Percentiles rank a stretch among this genome's conserved stretches.
These are phyloP conservation scores for Sphagnum tenellum DNA, from an alignment of 225 moss, liverwort and hornwort species.

Conservation along the genomic window DNA sequence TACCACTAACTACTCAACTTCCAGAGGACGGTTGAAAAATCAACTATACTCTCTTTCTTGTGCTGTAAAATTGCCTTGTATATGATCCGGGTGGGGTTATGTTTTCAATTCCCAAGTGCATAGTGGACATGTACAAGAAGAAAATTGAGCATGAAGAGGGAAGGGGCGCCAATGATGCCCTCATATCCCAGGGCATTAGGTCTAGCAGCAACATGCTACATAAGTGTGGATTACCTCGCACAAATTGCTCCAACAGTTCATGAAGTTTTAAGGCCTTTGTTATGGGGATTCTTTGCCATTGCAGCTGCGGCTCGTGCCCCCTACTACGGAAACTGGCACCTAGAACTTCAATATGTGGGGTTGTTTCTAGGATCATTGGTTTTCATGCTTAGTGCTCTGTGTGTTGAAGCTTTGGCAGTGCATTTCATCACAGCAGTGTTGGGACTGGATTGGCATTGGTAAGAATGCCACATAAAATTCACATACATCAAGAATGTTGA, in stretches of 20 bases:
- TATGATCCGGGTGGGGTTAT: no score
- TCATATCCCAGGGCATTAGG: constrained; percentile 49
- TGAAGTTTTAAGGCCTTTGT: constrained; percentile 52
- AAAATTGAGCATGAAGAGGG: background rate
- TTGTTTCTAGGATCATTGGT: constrained; percentile 49
- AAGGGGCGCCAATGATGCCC: constrained; percentile 1
- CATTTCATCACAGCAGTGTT: constrained; percentile 89
- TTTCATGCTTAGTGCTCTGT: constrained; percentile 72
- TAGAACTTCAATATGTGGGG: constrained; percentile 46
- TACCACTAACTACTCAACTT: no score
- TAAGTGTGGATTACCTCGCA: constrained; percentile 61
- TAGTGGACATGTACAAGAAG: constrained; percentile 1
- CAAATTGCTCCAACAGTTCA: constrained; percentile 47
- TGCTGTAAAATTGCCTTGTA: no score
- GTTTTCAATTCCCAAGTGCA: background rate
- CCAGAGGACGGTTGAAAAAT: no score
- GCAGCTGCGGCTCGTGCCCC: constrained; percentile 62
- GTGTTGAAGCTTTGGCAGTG: constrained; percentile 75
- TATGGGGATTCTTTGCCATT: constrained; percentile 72
- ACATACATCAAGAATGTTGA: no score
- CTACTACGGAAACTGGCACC: constrained; percentile 67
- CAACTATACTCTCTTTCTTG: no score
- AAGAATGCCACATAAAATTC: constrained; percentile 5
- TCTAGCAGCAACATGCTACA: constrained; percentile 46
- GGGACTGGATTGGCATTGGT: constrained; percentile 97